Evolutionary conservation across 2,329 filamentous ascomycete species (phyloP), one percentile per base, ranked within the genome.

Genomic region (Zasmidium cellare): DNA sequence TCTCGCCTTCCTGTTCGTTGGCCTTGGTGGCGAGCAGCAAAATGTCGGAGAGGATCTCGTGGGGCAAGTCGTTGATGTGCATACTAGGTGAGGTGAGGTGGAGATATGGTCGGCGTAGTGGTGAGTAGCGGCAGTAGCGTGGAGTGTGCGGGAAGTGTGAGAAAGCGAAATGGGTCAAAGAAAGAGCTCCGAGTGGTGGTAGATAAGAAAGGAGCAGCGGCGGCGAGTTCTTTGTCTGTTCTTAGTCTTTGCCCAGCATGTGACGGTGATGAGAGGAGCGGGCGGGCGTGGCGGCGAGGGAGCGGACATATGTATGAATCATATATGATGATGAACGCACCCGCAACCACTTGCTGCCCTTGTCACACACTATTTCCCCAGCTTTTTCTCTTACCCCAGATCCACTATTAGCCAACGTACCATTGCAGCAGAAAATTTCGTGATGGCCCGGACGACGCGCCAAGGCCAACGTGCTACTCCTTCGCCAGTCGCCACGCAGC

Each of bases 21-120:
- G 77, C 70, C 57, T 75, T 72, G 60, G 80, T 75, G 57, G 80
- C 75, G 62, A 78, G 71, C 49, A 78, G 72, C 53, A 84, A 78
- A 67, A 84, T 82, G 61, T 77, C 71, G 57, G 76, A 75, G 60
- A 83, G 74, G 58, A 83, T 76, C 73, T 84, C 81, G 65, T 74
- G 75, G 19, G 81, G 81, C 53, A 84, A 75, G 55, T 76, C 72
- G 75, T 78, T 78, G 72, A 84, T 63, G 49, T 56, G 50, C 61
- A 63, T 63, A 46, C 41, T 51, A n/a, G 19, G 49, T 14, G 11
- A 41, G 16, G 35, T n/a, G 35, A 3, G 5, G 53, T 9, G 19
- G 45, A 5, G 19, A 14, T 45, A 20, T 5, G 9, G 19, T 9
- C 45, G 9, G 45, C 6, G 5, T 18, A 38, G 25, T 25, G 38